phyloP scores from a whole-genome alignment of 148 eudicot species.

The Rhododendron simsii region DNA sequence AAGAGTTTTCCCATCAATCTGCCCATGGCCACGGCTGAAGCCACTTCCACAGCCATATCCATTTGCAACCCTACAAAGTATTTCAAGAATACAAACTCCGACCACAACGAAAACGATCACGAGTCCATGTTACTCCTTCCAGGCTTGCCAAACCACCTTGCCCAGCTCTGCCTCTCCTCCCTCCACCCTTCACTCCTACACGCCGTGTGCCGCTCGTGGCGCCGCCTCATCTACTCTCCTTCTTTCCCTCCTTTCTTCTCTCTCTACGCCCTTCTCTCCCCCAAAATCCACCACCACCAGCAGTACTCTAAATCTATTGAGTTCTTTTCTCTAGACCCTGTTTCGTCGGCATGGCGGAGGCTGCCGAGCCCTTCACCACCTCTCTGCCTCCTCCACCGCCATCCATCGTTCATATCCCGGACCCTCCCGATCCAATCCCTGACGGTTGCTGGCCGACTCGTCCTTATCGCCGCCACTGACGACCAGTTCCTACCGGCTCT shows the following conservation, averaged over 20 bases:
- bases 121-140: constrained; percentile 26
- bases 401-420: constrained; percentile 43
- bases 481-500: constrained; percentile 34
- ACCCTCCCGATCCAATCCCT: constrained; percentile 34
- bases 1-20: no score
- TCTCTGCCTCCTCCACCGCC: constrained; percentile 27
- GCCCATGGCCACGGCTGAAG: not conserved
- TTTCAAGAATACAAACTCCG: not conserved
- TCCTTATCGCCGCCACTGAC: constrained; percentile 27
- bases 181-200: constrained; percentile 35
- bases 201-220: constrained; percentile 36
- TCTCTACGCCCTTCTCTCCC: constrained; percentile 28
- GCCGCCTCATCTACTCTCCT: constrained; percentile 37
- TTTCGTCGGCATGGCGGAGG: constrained; percentile 26
- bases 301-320: constrained; percentile 6
- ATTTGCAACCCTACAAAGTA: constrained; percentile 3
- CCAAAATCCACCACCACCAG: not conserved
- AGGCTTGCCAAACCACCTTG: constrained; percentile 46
- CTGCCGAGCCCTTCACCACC: constrained; percentile 31
- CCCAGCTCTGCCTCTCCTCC: constrained; percentile 27
- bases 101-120: not conserved
- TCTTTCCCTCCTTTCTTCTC: constrained; percentile 41
- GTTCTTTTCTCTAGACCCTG: constrained; percentile 30
- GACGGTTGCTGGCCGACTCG: constrained; percentile 16
- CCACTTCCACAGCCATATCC: not conserved